Percentiles rank a stretch among this genome's conserved stretches.
Evolutionary conservation across 2,329 filamentous ascomycete species (phyloP).

Genomic region (Arthrobotrys sinensis): DNA sequence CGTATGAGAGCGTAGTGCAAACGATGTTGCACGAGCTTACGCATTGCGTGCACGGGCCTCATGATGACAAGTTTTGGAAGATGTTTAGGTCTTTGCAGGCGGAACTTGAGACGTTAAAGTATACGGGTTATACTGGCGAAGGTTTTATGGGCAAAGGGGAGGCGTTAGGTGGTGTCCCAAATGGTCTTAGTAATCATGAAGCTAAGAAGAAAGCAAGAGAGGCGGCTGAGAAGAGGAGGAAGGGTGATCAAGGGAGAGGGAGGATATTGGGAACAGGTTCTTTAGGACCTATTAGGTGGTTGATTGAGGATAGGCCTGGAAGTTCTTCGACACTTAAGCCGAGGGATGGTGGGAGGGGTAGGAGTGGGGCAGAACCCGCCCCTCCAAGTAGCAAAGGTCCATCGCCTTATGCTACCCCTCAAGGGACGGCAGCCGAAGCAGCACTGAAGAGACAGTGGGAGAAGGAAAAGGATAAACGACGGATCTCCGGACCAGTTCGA

Average conservation of each 20-base stretch:
- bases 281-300: slow-evolving; percentile 62
- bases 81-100: slow-evolving; percentile 79
- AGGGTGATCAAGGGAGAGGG: slow-evolving; percentile 75
- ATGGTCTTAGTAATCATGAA: slow-evolving; percentile 77
- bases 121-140: slow-evolving; percentile 89
- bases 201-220: slow-evolving; percentile 80
- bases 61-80: slow-evolving; percentile 83
- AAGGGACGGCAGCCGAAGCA: slow-evolving; percentile 52
- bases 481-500: slow-evolving; percentile 3
- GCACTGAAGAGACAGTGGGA: slow-evolving; percentile 50
- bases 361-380: slow-evolving; percentile 24
- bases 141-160: slow-evolving; percentile 84
- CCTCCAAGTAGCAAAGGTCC: not conserved
- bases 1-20: slow-evolving; percentile 84
- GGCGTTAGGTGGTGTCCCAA: slow-evolving; percentile 77
- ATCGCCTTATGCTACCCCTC: slow-evolving; percentile 49
- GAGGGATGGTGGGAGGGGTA: slow-evolving; percentile 18
- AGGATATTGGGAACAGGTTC: slow-evolving; percentile 78
- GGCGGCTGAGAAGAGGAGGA: slow-evolving; percentile 79
- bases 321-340: slow-evolving; percentile 46
- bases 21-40: slow-evolving; percentile 95
- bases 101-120: slow-evolving; percentile 87
- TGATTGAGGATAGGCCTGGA: slow-evolving; percentile 46
- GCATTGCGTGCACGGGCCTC: slow-evolving; percentile 88
- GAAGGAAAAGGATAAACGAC: slow-evolving; percentile 38